A percentile compares a stretch with the other conserved stretches of the same genome.
Evolutionary conservation across 2,329 filamentous ascomycete genomes (phyloP).

Genomic region (Aureobasidium pullulans): DNA sequence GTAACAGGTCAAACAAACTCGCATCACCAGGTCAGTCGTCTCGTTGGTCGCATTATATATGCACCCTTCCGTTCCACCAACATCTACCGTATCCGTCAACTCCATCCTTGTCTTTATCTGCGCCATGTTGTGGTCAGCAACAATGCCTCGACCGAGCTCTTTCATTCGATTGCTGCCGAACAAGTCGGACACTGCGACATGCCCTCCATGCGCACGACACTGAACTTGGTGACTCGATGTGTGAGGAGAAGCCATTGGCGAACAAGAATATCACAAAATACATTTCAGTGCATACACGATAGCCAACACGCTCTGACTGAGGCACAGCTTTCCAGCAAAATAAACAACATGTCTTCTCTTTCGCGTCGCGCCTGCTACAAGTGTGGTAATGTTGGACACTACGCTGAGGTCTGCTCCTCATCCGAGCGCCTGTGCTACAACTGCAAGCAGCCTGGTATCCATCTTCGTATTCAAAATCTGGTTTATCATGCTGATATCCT

Average conservation of each 20-base stretch:
- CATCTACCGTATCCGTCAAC: background rate
- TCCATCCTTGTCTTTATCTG: background rate
- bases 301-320: background rate
- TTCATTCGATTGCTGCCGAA: background rate
- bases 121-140: background rate
- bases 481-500: constrained; percentile 19
- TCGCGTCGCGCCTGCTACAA: constrained; percentile 48
- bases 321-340: background rate
- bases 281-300: background rate
- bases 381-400: constrained; percentile 47
- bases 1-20: constrained; percentile 5
- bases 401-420: constrained; percentile 87
- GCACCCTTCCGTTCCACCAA: background rate
- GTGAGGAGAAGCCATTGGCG: background rate
- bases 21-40: constrained; percentile 11
- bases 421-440: constrained; percentile 99
- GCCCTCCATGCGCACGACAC: background rate
- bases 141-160: background rate
- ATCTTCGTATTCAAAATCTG: constrained; percentile 10
- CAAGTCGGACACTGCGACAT: background rate
- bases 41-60: background rate
- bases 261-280: background rate
- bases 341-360: constrained; percentile 42
- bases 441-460: constrained; percentile 80
- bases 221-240: background rate